These are phyloP conservation scores for Podospora pseudocomata DNA, from an alignment of 495 filamentous ascomycete genomes.

Conservation along the genomic window DNA sequence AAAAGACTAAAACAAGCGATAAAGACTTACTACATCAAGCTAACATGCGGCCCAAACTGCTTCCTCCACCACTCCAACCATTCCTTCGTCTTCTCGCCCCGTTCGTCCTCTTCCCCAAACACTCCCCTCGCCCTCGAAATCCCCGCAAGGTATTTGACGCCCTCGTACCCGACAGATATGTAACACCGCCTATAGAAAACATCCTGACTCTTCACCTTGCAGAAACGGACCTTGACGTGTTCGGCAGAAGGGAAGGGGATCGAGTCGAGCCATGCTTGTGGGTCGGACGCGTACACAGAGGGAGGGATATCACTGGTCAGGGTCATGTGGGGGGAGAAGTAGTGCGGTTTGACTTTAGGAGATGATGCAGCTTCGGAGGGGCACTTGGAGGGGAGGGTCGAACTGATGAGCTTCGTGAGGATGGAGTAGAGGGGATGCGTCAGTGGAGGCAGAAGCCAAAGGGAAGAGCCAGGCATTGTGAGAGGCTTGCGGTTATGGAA, in stretches of 20 bases:
- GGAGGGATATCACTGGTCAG: conserved; percentile 29
- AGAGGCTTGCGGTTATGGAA: not conserved
- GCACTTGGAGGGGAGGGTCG: conserved; percentile 25
- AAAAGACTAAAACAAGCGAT: not conserved
- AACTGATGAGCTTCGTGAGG: conserved; percentile 26
- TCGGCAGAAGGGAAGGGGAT: conserved; percentile 15
- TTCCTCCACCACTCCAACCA: conserved; percentile 27
- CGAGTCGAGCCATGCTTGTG: conserved; percentile 29
- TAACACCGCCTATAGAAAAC: conserved; percentile 31
- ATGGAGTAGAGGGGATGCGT: conserved; percentile 23
- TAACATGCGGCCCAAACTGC: conserved; percentile 32
- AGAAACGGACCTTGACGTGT: conserved; percentile 22
- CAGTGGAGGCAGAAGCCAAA: conserved; percentile 32
- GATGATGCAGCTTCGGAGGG: conserved; percentile 20
- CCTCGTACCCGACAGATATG: conserved; percentile 20
- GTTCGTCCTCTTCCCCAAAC: conserved; percentile 14
- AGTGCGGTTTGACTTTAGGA: conserved; percentile 19
- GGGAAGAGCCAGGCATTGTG: conserved; percentile 31
- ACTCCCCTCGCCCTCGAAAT: conserved; percentile 28
- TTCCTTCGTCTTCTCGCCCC: conserved; percentile 22
- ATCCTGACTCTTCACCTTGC: conserved; percentile 22
- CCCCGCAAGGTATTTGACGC: conserved; percentile 21
- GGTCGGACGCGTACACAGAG: conserved; percentile 16
- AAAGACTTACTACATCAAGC: conserved; percentile 33
- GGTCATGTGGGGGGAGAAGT: conserved; percentile 32